Conservation (phyloP, 2,329 filamentous ascomycete genomes). For the Penicillium sp. region DNA sequence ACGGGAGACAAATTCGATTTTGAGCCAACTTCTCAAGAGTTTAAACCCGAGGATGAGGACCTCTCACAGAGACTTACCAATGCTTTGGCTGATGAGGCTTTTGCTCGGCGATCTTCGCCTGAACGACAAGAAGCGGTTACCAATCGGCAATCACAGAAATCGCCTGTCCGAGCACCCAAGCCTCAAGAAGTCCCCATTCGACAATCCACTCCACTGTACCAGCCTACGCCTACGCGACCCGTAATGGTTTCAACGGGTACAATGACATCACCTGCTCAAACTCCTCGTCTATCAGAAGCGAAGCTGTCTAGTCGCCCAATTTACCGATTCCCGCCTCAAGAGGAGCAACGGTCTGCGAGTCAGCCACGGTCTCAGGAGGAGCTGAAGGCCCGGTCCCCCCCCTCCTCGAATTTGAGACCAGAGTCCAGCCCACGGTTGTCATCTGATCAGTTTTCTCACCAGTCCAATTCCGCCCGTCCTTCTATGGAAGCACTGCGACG, state of each 20-base stretch:
- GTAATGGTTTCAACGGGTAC: slow-evolving; percentile 71
- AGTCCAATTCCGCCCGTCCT: slow-evolving; percentile 60
- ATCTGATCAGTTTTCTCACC: slow-evolving; percentile 53
- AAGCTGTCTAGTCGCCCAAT: slow-evolving; percentile 45
- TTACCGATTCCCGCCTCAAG: slow-evolving; percentile 54
- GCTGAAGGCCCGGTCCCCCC: slow-evolving; percentile 34
- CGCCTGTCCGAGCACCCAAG: slow-evolving; percentile 25
- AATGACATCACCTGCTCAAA: slow-evolving; percentile 64
- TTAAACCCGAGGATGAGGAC: slow-evolving; percentile 48
- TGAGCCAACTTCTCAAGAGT: slow-evolving; percentile 54
- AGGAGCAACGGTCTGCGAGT: slow-evolving; percentile 49
- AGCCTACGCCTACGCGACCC: slow-evolving; percentile 50
- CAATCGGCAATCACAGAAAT: slow-evolving; percentile 26
- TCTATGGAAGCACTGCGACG: slow-evolving; percentile 67
- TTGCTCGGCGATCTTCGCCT: slow-evolving; percentile 53
- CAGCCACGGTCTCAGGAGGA: slow-evolving; percentile 45
- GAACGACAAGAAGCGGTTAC: slow-evolving; percentile 32
- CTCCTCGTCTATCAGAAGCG: slow-evolving; percentile 35
- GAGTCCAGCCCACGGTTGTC: slow-evolving; percentile 54
- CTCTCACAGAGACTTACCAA: slow-evolving; percentile 69
- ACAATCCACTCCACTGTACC: slow-evolving; percentile 36
- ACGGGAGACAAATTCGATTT: slow-evolving; percentile 83
- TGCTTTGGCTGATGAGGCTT: slow-evolving; percentile 80
- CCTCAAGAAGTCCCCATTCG: slow-evolving; percentile 26
- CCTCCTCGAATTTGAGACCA: slow-evolving; percentile 33